Evolutionary conservation across 306 rosid species (phyloP), one percentile per base, ranked within the genome.

Genomic region (Carpinus viminea): DNA sequence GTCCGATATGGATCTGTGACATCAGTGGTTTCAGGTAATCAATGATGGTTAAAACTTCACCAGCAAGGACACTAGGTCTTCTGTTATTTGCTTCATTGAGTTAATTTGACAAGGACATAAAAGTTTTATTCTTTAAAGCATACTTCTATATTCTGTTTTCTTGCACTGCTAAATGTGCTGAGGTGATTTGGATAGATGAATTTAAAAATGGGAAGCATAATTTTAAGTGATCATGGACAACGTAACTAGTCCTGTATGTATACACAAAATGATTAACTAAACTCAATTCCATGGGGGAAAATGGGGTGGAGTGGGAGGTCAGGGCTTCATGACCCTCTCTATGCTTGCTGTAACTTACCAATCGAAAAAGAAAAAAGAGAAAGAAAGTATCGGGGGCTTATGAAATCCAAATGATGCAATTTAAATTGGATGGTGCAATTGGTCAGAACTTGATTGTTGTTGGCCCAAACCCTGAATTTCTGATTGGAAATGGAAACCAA

Each of bases 1-100:
- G 91, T 84, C 12, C 90, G 97, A 85, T 85, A 92, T 82, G 97
- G 93, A 84, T 94, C 98, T 20, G 73, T 87, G 82, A 89, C 93
- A 72, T 94, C 98, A 54, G 91, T 89, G 51, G 81, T 77, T 78
- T 89, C 95, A 83, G 98, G 98, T 90, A 87, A 52, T 57, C 72
- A 83, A 69, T 61, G 52, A 73, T 68, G 69, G 74, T 24, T 38
- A 54, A 56, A 62, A 36, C 59, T 73, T 38, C 48, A 10, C n/a
- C 56, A 41, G 45, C 12, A 57, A 3, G 15, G 8, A 20, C 31
- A 57, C 21, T 57, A 57, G 26, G 64, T 73, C 26, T 73, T 50
- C 76, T 34, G 11, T 73, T 50, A 57, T 20, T 36, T 13, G 54
- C 31, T 47, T 41, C 61, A n/a, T 21, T 55, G 43, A 21, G 31